Evolutionary conservation across 441 rosid species (phyloP), one percentile per base, ranked within the genome.

Genomic region (Viola pubescens): DNA sequence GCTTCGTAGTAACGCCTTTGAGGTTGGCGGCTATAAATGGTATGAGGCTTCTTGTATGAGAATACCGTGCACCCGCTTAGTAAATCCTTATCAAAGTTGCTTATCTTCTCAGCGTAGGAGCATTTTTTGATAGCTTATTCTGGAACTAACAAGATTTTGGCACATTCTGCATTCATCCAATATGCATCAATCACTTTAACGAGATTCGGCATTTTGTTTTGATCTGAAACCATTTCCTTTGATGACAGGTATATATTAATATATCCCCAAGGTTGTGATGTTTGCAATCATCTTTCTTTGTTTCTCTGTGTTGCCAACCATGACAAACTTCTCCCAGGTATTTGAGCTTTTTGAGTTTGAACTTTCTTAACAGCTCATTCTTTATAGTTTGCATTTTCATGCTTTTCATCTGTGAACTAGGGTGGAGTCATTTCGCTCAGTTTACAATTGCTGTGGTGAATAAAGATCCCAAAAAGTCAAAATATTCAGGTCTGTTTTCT

Each of bases 341-440:
- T 19, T 59, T 68, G 76, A 40, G 14, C 57, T 42, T 42, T 53
- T 60, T 46, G 45, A 43, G 56, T 9, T 11, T 60, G 19, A 44
- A 39, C 58, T 8, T 9, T 49, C 39, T n/a, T 38, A 48, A 0
- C 56, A 56, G 38, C 60, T 70, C 2, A 37, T 48, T 37, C 47
- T 65, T 49, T 63, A 26, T 65, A 41, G 40, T 59, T 46, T 50
- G 61, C 53, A 46, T 62, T 44, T 40, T 61, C 49, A 14, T 60
- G 37, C 59, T 6, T 45, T 43, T 64, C 52, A 6, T 19, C 16
- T 69, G 26, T 65, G 75, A 56, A 58, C 58, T 76, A 94, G 99
- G 99, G 48, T 94, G 99, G 99, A 86, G 96, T 80, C 99, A 94
- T 79, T 94, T 94, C 71, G 99, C 99, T 41, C 99, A 94, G 79